Conservation (phyloP, 208 protist species). For the Trypanosomatidae sp. region DNA sequence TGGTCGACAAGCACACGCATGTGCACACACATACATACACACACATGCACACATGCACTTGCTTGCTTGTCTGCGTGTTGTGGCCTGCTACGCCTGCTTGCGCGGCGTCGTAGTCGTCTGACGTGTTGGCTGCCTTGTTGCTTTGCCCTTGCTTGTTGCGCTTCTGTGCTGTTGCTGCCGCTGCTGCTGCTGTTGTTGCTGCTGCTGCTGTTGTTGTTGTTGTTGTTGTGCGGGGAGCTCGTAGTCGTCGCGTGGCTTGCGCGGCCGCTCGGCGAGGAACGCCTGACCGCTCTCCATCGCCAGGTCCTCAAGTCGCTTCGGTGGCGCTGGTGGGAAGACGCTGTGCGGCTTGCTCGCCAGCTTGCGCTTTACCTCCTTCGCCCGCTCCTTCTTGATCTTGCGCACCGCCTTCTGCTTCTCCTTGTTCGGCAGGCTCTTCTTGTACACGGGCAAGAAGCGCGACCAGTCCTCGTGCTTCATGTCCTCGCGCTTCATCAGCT, state of each 20-base stretch:
- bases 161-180: background rate
- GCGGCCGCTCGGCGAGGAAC: conserved; percentile 46
- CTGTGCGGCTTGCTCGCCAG: conserved; percentile 58
- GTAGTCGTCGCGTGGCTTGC: conserved; percentile 48
- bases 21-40: too few relatives aligned
- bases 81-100: too few relatives aligned
- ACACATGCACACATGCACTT: too few relatives aligned
- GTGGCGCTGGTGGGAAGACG: conserved; percentile 81
- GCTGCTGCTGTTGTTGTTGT: background rate
- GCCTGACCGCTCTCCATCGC: conserved; percentile 88
- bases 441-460: conserved; percentile 97
- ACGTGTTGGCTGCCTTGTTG: too few relatives aligned
- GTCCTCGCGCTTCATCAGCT: conserved; percentile 94
- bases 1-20: too few relatives aligned
- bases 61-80: too few relatives aligned
- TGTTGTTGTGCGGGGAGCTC: conserved; percentile 13
- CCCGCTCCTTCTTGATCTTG: conserved; percentile 81
- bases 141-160: too few relatives aligned
- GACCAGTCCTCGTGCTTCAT: conserved; percentile 97
- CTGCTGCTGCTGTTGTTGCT: background rate
- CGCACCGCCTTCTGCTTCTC: conserved; percentile 79
- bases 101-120: too few relatives aligned
- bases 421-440: conserved; percentile 82
- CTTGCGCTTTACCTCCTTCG: conserved; percentile 40
- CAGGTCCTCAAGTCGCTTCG: conserved; percentile 81